Evolutionary conservation across 768 basidiomycete species (phyloP).

Genomic region (Suillus alpinus): DNA sequence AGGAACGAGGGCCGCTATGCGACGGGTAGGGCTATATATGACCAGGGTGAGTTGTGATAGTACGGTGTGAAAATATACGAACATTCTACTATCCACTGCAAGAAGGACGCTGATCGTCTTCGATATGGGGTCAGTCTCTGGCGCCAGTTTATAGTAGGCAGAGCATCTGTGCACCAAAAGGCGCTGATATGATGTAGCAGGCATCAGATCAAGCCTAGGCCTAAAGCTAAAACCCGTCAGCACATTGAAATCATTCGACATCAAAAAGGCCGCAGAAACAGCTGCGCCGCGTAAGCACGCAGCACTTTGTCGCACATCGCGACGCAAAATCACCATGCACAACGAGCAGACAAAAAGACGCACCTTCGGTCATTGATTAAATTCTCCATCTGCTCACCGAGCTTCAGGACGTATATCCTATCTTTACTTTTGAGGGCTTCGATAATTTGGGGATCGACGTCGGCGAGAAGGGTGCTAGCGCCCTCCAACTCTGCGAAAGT

Average conservation of each 20-base stretch:
- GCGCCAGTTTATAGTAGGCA: slow-evolving; percentile 71
- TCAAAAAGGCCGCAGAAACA: not conserved
- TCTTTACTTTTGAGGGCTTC: slow-evolving; percentile 89
- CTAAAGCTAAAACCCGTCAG: slow-evolving; percentile 38
- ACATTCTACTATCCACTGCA: slow-evolving; percentile 75
- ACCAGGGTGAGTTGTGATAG: slow-evolving; percentile 13
- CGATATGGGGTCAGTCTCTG: slow-evolving; percentile 62
- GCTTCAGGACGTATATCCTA: slow-evolving; percentile 80
- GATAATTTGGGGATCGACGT: slow-evolving; percentile 76
- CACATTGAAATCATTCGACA: slow-evolving; percentile 2
- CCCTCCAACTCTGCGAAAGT: slow-evolving; percentile 27
- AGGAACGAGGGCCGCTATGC: slow-evolving; percentile 76
- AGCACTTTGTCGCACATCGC: not conserved
- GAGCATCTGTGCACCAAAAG: slow-evolving; percentile 85
- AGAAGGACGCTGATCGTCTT: slow-evolving; percentile 60
- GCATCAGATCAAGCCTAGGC: slow-evolving; percentile 60
- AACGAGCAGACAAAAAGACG: slow-evolving; percentile 26
- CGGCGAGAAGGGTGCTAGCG: slow-evolving; percentile 28
- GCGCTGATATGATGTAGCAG: slow-evolving; percentile 79
- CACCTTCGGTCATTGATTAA: slow-evolving; percentile 75
- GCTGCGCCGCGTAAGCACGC: slow-evolving; percentile 5
- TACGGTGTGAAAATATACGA: slow-evolving; percentile 28
- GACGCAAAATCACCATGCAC: slow-evolving; percentile 8
- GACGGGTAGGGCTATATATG: slow-evolving; percentile 56
- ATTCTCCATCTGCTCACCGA: slow-evolving; percentile 83